Base-by-base conservation (phyloP, 2,329 filamentous ascomycete genomes). In the Microsporum ferrugineum region DNA sequence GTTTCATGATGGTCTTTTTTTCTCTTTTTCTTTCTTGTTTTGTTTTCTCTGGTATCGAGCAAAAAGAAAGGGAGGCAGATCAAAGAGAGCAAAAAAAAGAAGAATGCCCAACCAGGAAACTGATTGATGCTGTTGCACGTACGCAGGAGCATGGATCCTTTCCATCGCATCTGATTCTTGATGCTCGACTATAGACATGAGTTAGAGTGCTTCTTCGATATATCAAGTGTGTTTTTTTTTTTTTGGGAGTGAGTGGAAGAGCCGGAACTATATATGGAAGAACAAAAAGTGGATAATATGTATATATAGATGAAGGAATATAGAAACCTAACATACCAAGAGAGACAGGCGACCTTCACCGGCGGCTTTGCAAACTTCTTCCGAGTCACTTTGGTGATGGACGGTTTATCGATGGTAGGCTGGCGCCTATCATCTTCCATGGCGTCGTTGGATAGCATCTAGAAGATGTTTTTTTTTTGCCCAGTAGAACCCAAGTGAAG, bases 351-450 rank as follows among this genome's bases (percentile, higher is more conserved):
- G 67, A 76, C 73, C 66, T 77, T 77, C 38, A 77, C 75, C 45
- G 75, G 75, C 27, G 75, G 75, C 69, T 76, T 76, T 57, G 73
- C 72, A 63, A 76, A 76, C 67, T 76, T 76, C 70, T 73, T 76
- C 65, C 62, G 60, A 3, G 58, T 34, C 17, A 55, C 62, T 47
- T 57, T 63, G 31, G 53, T 29, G 12, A 43, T 45, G 8, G 60
- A 49, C 10, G 51, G 6, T 27, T 45, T 63, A 43, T 57, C 59
- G 29, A 57, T 17, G 55, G 29, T n/a, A 10, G 55, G 41, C 5
- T 23, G 36, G 14, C 55, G 55, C 27, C 55, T 39, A 41, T 57
- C 49, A 34, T 36, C 49, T 23, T 55, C 49, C 49, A 55, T 55
- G 49, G 33, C 29, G 49, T 14, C 31, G 49, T n/a, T 34, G 31